Evolutionary conservation across 2,329 filamentous ascomycete species (phyloP), one percentile per base, ranked within the genome.

Genomic region (Phialocephala sp.): DNA sequence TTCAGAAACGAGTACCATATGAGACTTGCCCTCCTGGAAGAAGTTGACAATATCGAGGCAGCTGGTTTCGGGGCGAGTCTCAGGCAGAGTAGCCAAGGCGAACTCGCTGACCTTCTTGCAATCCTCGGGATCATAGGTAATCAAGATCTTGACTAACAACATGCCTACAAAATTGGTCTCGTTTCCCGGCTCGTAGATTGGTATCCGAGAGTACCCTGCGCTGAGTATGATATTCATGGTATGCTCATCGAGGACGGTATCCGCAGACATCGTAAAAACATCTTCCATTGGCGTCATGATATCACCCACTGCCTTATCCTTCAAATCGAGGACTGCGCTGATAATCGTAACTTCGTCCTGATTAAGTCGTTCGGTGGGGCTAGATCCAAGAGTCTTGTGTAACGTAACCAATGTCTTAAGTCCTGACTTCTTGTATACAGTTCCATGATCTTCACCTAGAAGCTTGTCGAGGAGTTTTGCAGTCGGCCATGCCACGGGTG

Each of bases 221-320:
- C 92, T 93, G 8, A 98, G 84, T 64, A 99, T 97, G 67, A 88
- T 87, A 78, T 98, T 93, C 90, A 98, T 98, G 72, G 93, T 98
- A 74, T 89, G 84, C 78, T 98, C 94, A 75, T 99, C 93, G 64
- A 99, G 81, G 1, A 98, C 84, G 4, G 94, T 95, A 74, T 99
- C 94, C 60, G 94, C 91, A n/a, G 93, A 93, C 87, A 99, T 92
- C 67, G 91, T 94, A 76, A 97, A 99, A 58, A 98, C 95, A 76
- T 99, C 94, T 55, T 92, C 89, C 91, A 99, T 98, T 0, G 95
- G 95, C 0, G 96, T 99, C 95, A 99, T 99, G 76, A 99, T 97
- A 75, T 88, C 91, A 54, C 92, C 93, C 8, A 99, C 94, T 0
- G 94, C 85, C 81, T 99, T 99, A 72, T 95, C 94, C 81, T 98